A percentile compares a stretch with the other conserved stretches of the same genome.
phyloP scores from a whole-genome alignment of 1,284 basidiomycete genomes.

The Rhodotorula sp. region DNA sequence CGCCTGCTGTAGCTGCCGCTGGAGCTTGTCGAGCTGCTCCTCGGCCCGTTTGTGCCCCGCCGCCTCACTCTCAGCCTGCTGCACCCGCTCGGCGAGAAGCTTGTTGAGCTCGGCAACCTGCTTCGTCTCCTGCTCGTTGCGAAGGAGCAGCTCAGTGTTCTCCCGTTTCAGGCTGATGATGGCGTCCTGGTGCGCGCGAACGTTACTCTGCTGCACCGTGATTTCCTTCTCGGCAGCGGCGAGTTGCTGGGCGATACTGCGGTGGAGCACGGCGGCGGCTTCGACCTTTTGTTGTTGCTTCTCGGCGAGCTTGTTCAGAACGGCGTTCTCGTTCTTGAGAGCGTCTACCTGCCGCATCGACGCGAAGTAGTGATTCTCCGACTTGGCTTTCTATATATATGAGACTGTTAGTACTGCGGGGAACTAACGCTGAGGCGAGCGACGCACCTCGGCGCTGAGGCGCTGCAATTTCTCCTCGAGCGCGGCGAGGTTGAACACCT shows the following conservation, averaged over 20 bases:
- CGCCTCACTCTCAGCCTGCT: constrained; percentile 48
- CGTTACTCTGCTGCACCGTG: constrained; percentile 51
- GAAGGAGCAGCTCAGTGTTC: constrained; percentile 24
- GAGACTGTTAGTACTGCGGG: constrained; percentile 38
- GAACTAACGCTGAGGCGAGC: too few relatives aligned
- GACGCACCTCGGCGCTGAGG: constrained; percentile 49
- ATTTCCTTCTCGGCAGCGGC: constrained; percentile 57
- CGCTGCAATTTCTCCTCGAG: constrained; percentile 70
- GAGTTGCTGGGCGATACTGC: constrained; percentile 58
- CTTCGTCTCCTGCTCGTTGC: constrained; percentile 23
- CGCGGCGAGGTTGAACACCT: constrained; percentile 73
- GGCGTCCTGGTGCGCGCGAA: constrained; percentile 51
- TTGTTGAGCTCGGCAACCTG: constrained; percentile 44
- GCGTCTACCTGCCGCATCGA: constrained; percentile 87
- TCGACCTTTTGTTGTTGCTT: constrained; percentile 77
- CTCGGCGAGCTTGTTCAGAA: constrained; percentile 63
- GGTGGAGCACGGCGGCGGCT: constrained; percentile 65
- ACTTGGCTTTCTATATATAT: constrained; percentile 70
- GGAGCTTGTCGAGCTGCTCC: constrained; percentile 46
- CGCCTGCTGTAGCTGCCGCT: constrained; percentile 52
- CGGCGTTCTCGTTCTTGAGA: constrained; percentile 71
- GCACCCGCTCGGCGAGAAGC: constrained; percentile 49
- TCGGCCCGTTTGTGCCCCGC: constrained; percentile 46
- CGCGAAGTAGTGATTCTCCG: constrained; percentile 91
- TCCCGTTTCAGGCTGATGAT: constrained; percentile 50